Percentiles rank a stretch among this genome's conserved stretches.
phyloP scores from a whole-genome alignment of 2,329 filamentous ascomycete genomes.

The Ceratocystis lukuohia region DNA sequence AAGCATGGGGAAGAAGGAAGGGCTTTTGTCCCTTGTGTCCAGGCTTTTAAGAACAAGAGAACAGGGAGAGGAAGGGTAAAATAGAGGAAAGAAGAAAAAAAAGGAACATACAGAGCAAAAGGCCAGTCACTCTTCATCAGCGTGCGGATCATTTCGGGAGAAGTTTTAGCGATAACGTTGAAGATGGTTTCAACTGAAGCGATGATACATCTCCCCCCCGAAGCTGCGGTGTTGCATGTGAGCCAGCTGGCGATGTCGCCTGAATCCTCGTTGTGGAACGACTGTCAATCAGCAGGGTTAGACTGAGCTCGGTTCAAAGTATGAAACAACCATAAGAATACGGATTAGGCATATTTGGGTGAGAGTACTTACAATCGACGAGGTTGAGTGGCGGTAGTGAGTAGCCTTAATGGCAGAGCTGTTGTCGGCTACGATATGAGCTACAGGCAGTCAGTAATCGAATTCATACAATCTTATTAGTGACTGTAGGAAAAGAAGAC shows the following conservation, averaged over 20 bases:
- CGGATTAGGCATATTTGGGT: neutral
- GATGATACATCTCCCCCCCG: slow-evolving; percentile 53
- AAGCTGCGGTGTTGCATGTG: slow-evolving; percentile 44
- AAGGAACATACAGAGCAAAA: slow-evolving; percentile 45
- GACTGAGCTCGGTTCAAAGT: neutral
- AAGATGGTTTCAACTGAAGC: slow-evolving; percentile 54
- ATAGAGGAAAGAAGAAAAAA: neutral
- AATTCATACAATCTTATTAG: neutral
- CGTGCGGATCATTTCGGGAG: slow-evolving; percentile 52
- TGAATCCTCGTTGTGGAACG: slow-evolving; percentile 57
- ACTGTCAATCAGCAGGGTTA: slow-evolving; percentile 28
- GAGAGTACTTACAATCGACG: slow-evolving; percentile 38
- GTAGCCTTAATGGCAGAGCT: slow-evolving; percentile 35
- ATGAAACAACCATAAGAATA: neutral
- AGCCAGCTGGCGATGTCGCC: slow-evolving; percentile 55
- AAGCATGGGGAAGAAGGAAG: too few species aligned
- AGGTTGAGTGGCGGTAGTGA: slow-evolving; percentile 46
- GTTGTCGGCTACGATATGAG: slow-evolving; percentile 43
- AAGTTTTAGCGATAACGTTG: slow-evolving; percentile 49
- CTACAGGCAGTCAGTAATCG: neutral
- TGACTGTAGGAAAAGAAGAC: neutral
- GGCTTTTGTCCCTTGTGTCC: too few species aligned
- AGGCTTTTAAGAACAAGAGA: neutral
- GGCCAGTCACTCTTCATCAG: slow-evolving; percentile 51
- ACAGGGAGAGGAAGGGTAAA: neutral